Base-by-base conservation (phyloP, 2,329 filamentous ascomycete genomes). In the Pseudogymnoascus sp. region DNA sequence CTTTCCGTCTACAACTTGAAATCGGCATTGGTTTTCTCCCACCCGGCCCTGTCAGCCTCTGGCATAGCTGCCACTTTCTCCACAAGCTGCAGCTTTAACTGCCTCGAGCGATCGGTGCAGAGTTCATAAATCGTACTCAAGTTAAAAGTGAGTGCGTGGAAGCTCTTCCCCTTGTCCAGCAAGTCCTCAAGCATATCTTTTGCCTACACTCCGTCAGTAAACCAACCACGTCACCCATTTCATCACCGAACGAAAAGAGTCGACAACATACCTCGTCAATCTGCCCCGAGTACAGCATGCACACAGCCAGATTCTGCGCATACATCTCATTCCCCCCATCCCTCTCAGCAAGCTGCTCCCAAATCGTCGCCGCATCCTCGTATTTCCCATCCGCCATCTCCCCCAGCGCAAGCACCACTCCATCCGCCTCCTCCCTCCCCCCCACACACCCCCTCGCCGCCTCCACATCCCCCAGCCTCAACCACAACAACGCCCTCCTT, bases 111-210 rank as follows among this genome's bases (percentile, higher is more conserved):
- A 69, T 98, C 93, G 0, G 90, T 93, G 72, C 90, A 95, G 6
- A 98, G 81, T 75, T 98, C 95, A 73, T 96, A 98, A 70, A 96
- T 85, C 0, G 93, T 98, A 10, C 88, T 86, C 11, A 99, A 76
- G 73, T 98, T 98, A 76, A 97, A 96, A 0, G 96, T 84, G 2
- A 96, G 77, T 0, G 90, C 90, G 66, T 90, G 87, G 64, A 93
- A 97, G 0, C 85, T 84, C 41, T 84, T 79, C 1, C 86, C 84
- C 0, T 78, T 73, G 2, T 84, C 80, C 0, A 92, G 79, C 10
- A 96, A 76, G 0, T 77, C 75, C 70, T 93, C 88, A 2, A 97
- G 78, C 0, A 90, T 75, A 11, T 79, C 75, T 12, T 85, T 84
- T 0, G 90, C 89, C 81, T 90, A 65, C 59, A 41, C 22, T n/a